Percentiles rank a stretch among this genome's conserved stretches.
phyloP scores from a whole-genome alignment of 768 basidiomycete genomes.

The Lenzites betulinus region DNA sequence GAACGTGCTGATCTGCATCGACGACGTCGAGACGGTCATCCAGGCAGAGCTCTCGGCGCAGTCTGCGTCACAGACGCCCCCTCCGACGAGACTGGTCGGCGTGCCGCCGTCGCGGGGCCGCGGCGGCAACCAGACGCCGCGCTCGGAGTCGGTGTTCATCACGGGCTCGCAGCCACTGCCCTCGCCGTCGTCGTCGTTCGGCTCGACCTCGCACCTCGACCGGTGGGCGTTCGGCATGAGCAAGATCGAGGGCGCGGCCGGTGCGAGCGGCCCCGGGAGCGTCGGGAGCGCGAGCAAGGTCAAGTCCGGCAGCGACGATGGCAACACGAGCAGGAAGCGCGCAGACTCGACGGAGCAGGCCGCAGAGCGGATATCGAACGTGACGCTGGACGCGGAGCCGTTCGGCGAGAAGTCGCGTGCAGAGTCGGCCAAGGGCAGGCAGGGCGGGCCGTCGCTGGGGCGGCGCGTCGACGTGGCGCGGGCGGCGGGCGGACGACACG shows the following conservation, averaged over 20 bases:
- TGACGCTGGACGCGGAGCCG: constrained; percentile 42
- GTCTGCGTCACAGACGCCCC: constrained; percentile 46
- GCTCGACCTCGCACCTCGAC: constrained; percentile 70
- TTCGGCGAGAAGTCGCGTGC: constrained; percentile 43
- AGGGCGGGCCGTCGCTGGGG: constrained; percentile 66
- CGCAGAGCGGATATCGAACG: constrained; percentile 53
- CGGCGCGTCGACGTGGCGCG: too few species aligned
- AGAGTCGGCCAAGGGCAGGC: constrained; percentile 36
- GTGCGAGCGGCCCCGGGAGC: constrained; percentile 40
- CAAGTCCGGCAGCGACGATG: constrained; percentile 26
- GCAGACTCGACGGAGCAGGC: constrained; percentile 45
- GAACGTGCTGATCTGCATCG: constrained; percentile 96
- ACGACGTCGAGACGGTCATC: constrained; percentile 94
- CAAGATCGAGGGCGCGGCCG: constrained; percentile 63
- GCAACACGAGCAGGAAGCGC: constrained; percentile 35
- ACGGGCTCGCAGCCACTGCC: constrained; percentile 94
- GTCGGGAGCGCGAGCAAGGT: constrained; percentile 31
- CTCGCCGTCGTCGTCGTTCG: constrained; percentile 75
- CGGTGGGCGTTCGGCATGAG: constrained; percentile 92
- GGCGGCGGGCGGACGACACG: too few species aligned
- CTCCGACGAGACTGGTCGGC: constrained; percentile 74
- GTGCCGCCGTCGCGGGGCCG: constrained; percentile 92
- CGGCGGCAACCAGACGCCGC: constrained; percentile 95
- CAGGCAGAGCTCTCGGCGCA: constrained; percentile 70
- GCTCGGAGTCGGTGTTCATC: constrained; percentile 80